A percentile compares a stretch with the other conserved stretches of the same genome.
phyloP scores from a whole-genome alignment of 2,329 filamentous ascomycete species.

The Neoascochyta sp. region DNA sequence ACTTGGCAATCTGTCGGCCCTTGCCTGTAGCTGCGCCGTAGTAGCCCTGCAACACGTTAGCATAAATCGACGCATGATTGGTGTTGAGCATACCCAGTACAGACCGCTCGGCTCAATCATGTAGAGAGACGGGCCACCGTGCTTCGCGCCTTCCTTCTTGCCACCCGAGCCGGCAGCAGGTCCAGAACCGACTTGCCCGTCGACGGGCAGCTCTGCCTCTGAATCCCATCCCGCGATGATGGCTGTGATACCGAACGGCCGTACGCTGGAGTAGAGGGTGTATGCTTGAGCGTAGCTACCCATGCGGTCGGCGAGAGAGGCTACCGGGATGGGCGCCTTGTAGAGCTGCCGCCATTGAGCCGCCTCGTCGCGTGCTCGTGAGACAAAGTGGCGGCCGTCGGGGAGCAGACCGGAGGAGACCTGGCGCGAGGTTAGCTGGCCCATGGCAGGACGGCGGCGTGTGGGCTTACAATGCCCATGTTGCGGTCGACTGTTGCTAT shows the following conservation, averaged over 20 bases:
- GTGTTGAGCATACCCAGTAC: conserved; percentile 67
- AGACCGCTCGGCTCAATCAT: conserved; percentile 98
- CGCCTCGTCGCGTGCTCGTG: conserved; percentile 90
- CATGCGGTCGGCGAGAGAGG: conserved; percentile 86
- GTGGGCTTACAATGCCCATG: conserved; percentile 74
- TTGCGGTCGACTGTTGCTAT: conserved; percentile 94
- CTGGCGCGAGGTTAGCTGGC: conserved; percentile 46
- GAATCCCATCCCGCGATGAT: conserved; percentile 94
- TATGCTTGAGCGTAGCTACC: conserved; percentile 96
- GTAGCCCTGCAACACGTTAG: conserved; percentile 64
- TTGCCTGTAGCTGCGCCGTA: conserved; percentile 97
- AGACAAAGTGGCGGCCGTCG: conserved; percentile 92
- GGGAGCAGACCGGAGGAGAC: conserved; percentile 92
- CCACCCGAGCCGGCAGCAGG: conserved; percentile 78
- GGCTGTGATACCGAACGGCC: conserved; percentile 92
- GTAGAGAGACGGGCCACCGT: conserved; percentile 90
- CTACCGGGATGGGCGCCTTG: conserved; percentile 88
- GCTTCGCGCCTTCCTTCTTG: conserved; percentile 68
- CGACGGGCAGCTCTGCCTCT: conserved; percentile 77
- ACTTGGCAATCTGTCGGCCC: conserved; percentile 93
- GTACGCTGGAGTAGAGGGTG: conserved; percentile 94
- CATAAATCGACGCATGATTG: background rate
- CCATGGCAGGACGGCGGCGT: background rate
- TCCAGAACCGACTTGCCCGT: conserved; percentile 83
- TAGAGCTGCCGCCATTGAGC: conserved; percentile 86